Evolutionary conservation across 78 protist species (phyloP).

Genomic region (Protostelium mycophagum): DNA sequence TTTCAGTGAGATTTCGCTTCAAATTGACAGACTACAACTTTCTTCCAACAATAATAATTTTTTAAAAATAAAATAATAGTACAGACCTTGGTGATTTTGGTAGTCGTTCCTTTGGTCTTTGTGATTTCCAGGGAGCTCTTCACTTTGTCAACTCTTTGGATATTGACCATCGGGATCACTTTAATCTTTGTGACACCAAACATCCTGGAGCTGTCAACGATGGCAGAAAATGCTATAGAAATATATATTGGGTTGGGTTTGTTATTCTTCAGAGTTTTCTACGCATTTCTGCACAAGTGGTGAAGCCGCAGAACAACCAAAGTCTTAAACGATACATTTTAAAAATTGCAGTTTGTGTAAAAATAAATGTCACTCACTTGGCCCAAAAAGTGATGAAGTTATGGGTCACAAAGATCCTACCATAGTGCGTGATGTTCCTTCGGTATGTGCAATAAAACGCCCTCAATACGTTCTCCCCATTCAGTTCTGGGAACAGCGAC

Average conservation of each 20-base stretch:
- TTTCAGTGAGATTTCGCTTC: neutral
- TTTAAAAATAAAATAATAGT: too few relatives aligned
- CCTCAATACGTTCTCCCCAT: neutral
- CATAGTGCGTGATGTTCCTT: neutral
- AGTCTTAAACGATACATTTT: too few relatives aligned
- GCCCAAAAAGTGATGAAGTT: neutral
- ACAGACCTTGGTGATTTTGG: neutral
- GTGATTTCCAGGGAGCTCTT: neutral
- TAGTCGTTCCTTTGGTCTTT: neutral
- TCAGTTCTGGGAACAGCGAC: neutral
- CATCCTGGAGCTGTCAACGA: too few relatives aligned
- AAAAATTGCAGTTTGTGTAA: neutral
- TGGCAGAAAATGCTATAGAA: too few relatives aligned
- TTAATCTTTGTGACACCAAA: neutral
- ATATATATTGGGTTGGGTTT: too few relatives aligned
- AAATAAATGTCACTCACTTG: neutral
- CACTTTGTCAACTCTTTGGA: neutral
- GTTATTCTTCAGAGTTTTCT: too few relatives aligned
- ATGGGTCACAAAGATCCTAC: neutral
- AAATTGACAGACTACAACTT: too few relatives aligned
- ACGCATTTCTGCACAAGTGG: too few relatives aligned
- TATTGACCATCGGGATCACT: neutral
- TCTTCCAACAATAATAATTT: too few relatives aligned
- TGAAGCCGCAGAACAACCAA: too few relatives aligned
- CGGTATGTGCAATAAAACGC: neutral